Evolutionary conservation across 495 filamentous ascomycete genomes (phyloP).

Genomic region (Penicillium manginii): DNA sequence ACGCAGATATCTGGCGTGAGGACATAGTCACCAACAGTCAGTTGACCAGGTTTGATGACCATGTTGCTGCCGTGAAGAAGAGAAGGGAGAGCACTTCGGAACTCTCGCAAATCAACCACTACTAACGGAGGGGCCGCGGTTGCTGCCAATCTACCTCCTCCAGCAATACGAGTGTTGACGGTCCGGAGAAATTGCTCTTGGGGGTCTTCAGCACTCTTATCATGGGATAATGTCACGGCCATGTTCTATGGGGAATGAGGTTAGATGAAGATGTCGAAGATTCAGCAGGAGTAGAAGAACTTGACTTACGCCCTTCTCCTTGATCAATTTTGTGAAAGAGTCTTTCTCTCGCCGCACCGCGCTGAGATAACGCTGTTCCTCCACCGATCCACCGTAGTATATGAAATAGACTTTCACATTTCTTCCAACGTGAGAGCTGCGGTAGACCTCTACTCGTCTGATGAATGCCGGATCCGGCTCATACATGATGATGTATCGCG

Average conservation of each 20-base stretch:
- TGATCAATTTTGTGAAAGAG: conserved; percentile 89
- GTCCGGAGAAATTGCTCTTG: conserved; percentile 94
- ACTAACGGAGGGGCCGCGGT: conserved; percentile 91
- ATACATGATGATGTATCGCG: conserved; percentile 97
- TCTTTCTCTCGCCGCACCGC: conserved; percentile 92
- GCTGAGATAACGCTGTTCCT: conserved; percentile 93
- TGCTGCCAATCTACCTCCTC: conserved; percentile 84
- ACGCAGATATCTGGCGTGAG: conserved; percentile 88
- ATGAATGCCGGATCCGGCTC: conserved; percentile 97
- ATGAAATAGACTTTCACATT: conserved; percentile 94
- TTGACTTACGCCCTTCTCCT: conserved; percentile 71
- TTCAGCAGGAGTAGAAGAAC: neutral
- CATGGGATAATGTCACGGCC: conserved; percentile 80
- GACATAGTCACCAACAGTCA: conserved; percentile 97
- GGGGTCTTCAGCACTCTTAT: conserved; percentile 76
- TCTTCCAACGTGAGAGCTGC: conserved; percentile 86
- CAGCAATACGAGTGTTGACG: conserved; percentile 94
- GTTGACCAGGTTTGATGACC: conserved; percentile 85
- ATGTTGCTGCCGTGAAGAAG: conserved; percentile 86
- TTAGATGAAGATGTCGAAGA: conserved; percentile 1
- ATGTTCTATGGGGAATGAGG: conserved; percentile 57
- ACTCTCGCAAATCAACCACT: conserved; percentile 94
- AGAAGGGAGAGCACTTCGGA: conserved; percentile 89
- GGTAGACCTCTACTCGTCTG: conserved; percentile 91
- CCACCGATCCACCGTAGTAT: conserved; percentile 92